Conservation (phyloP, 192 early-diverging fungal species). For the Obelidium mucronatum region DNA sequence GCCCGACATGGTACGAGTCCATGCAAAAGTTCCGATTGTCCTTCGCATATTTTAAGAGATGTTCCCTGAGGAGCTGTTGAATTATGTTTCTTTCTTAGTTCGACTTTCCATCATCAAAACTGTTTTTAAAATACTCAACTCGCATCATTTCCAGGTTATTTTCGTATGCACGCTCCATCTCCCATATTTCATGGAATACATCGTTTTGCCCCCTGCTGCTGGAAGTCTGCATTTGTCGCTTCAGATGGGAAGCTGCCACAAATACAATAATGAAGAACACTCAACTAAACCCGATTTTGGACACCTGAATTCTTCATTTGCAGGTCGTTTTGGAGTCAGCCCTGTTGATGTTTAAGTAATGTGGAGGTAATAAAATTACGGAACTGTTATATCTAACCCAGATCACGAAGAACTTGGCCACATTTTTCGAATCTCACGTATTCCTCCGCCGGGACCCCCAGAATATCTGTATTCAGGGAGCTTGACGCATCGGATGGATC, state of each 20-base stretch:
- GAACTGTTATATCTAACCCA: no score
- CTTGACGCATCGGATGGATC: background rate
- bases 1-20: background rate
- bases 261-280: no score
- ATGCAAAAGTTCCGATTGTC: background rate
- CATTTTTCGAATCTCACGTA: background rate
- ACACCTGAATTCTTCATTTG: no score
- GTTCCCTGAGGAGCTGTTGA: no score
- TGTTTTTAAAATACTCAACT: no score
- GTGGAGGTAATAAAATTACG: no score
- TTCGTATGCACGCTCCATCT: background rate
- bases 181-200: background rate
- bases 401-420: background rate
- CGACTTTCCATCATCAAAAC: background rate
- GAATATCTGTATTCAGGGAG: background rate
- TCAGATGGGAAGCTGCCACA: no score
- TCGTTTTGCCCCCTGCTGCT: background rate
- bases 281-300: no score
- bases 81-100: no score
- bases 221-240: no score
- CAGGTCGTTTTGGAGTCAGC: background rate
- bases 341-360: no score
- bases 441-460: background rate
- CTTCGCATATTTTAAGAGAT: no score
- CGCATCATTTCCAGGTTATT: constrained; percentile 10